phyloP scores from a whole-genome alignment of 345 rosid genomes.

The Gossypium herbaceum region DNA sequence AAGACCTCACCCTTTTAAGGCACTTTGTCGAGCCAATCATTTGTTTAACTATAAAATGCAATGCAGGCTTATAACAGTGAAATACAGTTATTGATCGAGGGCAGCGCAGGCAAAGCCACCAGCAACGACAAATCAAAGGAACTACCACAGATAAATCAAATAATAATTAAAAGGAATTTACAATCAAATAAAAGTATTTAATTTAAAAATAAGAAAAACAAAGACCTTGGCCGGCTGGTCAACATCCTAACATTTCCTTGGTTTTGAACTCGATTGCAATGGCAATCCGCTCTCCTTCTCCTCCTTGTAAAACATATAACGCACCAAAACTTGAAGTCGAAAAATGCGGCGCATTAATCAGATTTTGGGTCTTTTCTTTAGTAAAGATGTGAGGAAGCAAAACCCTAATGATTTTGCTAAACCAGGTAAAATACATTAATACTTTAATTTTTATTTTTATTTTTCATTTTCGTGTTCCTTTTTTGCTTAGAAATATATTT shows the following conservation, averaged over 20 bases:
- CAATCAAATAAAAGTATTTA: too few relatives aligned
- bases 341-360: conserved; percentile 17
- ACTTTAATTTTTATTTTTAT: neutral
- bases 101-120: too few relatives aligned
- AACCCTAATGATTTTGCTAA: conserved; percentile 79
- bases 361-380: conserved; percentile 30
- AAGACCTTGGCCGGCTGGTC: conserved; percentile 6
- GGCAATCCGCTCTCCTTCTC: neutral
- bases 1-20: too few relatives aligned
- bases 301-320: neutral
- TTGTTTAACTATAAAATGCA: too few relatives aligned
- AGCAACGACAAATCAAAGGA: too few relatives aligned
- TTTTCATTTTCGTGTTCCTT: neutral
- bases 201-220: neutral
- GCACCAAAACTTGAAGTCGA: neutral
- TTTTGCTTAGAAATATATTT: neutral
- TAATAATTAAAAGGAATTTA: too few relatives aligned
- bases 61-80: too few relatives aligned
- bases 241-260: neutral
- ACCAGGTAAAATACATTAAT: conserved; percentile 33
- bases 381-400: conserved; percentile 66
- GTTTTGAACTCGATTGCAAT: conserved; percentile 7
- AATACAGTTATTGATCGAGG: too few relatives aligned
- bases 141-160: too few relatives aligned
- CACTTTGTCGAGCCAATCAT: too few relatives aligned